Conservation (phyloP, 768 basidiomycete genomes). For the Cystofilobasidium ferigula region DNA sequence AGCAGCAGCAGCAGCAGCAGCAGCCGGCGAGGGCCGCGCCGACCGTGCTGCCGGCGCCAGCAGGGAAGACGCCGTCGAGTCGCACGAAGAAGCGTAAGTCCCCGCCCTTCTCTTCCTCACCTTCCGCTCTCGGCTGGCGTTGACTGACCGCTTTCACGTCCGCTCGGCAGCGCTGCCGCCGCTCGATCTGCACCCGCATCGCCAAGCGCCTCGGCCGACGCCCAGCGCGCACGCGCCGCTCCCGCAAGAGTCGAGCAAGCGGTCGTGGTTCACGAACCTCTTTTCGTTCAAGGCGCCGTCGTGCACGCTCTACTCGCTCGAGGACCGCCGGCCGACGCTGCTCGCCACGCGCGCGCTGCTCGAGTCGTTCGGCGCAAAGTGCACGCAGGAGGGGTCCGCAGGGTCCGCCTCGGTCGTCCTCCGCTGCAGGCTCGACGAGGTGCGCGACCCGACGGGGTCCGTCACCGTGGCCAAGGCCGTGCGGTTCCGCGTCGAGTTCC, state of each 20-base stretch:
- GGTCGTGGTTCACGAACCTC: constrained; percentile 74
- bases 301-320: constrained; percentile 40
- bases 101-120: not conserved
- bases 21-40: not conserved
- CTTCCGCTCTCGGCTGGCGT: not conserved
- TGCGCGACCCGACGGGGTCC: constrained; percentile 47
- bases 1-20: no score
- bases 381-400: constrained; percentile 30
- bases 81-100: constrained; percentile 8
- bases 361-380: constrained; percentile 54
- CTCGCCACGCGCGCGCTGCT: constrained; percentile 64
- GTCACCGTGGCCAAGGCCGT: constrained; percentile 55
- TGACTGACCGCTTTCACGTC: not conserved
- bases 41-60: not conserved
- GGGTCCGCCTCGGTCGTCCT: constrained; percentile 53
- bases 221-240: constrained; percentile 14
- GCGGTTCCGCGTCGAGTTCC: constrained; percentile 71
- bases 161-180: not conserved
- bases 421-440: constrained; percentile 65
- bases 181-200: constrained; percentile 9
- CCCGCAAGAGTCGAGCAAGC: constrained; percentile 55
- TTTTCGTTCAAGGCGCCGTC: constrained; percentile 66
- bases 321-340: constrained; percentile 50
- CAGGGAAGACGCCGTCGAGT: not conserved
- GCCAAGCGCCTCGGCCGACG: no score